Evolutionary conservation across 129 eudicot genomes (phyloP).

Genomic region (Kitagawia praeruptora): DNA sequence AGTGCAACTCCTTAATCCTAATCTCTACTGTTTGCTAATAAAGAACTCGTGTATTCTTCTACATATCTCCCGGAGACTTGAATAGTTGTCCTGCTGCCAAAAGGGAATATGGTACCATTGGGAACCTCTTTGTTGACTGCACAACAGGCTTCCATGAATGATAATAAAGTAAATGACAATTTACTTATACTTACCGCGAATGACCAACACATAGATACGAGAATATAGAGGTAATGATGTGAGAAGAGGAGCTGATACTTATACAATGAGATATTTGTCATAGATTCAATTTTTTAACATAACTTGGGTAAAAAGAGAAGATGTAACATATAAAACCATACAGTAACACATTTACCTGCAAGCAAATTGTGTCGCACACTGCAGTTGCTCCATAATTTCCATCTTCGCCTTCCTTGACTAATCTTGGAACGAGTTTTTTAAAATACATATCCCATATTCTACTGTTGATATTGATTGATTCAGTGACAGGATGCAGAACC

Average conservation of each 20-base stretch:
- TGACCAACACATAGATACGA: neutral
- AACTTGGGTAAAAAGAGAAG: neutral
- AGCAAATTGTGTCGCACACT: constrained; percentile 71
- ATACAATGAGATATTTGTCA: neutral
- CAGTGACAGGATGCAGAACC: constrained; percentile 77
- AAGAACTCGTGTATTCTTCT: too few species aligned
- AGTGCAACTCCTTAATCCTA: too few species aligned
- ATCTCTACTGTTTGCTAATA: too few species aligned
- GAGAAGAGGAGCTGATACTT: neutral
- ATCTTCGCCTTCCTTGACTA: constrained; percentile 79
- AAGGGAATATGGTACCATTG: neutral
- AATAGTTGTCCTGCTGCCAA: neutral
- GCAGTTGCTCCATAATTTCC: constrained; percentile 86
- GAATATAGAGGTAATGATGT: neutral
- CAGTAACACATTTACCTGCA: constrained; percentile 54
- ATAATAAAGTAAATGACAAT: neutral
- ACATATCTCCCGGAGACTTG: neutral
- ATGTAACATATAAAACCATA: constrained; percentile 2
- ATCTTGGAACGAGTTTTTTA: constrained; percentile 70
- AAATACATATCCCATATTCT: constrained; percentile 85
- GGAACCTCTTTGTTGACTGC: neutral
- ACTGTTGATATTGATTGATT: constrained; percentile 61
- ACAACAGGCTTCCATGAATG: too few species aligned
- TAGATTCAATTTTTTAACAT: too few species aligned
- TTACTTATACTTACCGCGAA: neutral